Evolutionary conservation across 2,329 filamentous ascomycete species (phyloP), one percentile per base, ranked within the genome.

Genomic region (Acephala macrosclerotiorum): DNA sequence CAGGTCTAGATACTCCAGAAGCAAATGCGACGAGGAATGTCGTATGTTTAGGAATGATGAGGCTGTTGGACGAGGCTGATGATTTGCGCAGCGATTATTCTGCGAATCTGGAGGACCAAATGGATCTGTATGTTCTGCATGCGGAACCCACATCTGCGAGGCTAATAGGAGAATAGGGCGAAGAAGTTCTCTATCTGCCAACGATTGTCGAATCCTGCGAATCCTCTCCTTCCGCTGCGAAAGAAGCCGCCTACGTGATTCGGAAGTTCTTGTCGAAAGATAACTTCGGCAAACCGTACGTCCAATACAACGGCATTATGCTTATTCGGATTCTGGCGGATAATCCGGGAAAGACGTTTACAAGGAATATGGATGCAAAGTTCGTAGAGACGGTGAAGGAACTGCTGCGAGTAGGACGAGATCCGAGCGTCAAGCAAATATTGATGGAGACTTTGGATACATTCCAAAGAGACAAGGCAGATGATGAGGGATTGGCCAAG

Each of bases 281-380:
- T 55, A 89, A 92, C 79, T 88, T 79, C 73, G 76, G 79, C 29
- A 82, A 82, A 55, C 83, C 92, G 11, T 89, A 91, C 73, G 89
- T 90, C 72, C 95, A 98, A 79, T 98, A 97, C 84, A 97, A 98
- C 80, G 91, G 93, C 69, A 89, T 98, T 75, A 98, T 98, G 96
- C 86, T 99, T 63, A 84, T 96, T 72, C 91, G 95, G 68, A 99
- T 99, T 75, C 83, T 99, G 70, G 85, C 89, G 72, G 94, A 98
- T 78, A 97, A 99, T 77, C 96, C 96, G 0, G 95, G 95, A 35
- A 85, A 86, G 61, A 93, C 89, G 1, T 99, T 99, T 75, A 97
- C 95, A n/a, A 87, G 91, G 71, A 94, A 97, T 77, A 79, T 98
- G 49, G 94, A 97, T 78, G 85, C 89, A 75, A 93, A 93, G 74